phyloP scores from a whole-genome alignment of 2,329 filamentous ascomycete species.

The Decorospora gaudefroyi region DNA sequence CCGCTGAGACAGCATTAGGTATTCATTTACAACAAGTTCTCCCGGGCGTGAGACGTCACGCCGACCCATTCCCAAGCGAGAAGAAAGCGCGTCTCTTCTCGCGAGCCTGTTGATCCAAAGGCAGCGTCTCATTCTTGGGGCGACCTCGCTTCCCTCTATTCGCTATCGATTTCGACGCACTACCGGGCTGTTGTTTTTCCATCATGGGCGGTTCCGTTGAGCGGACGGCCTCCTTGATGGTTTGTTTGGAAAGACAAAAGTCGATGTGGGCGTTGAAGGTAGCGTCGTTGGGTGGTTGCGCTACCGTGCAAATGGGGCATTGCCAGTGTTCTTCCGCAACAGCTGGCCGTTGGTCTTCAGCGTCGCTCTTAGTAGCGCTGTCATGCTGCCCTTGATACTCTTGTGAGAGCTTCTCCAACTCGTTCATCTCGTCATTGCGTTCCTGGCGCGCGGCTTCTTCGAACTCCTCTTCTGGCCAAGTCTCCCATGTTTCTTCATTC shows the following conservation, averaged over 20 bases:
- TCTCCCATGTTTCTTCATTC: slow-evolving; percentile 61
- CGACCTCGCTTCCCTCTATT: slow-evolving; percentile 41
- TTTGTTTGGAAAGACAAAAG: slow-evolving; percentile 80
- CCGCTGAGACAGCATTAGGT: no score
- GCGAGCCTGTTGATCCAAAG: slow-evolving; percentile 30
- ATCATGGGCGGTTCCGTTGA: slow-evolving; percentile 34
- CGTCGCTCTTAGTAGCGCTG: no score
- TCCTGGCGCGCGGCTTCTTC: slow-evolving; percentile 65
- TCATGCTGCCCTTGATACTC: slow-evolving; percentile 51
- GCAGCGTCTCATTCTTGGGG: slow-evolving; percentile 29
- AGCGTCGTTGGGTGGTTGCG: slow-evolving; percentile 74
- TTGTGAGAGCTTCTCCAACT: slow-evolving; percentile 66
- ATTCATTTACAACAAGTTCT: no score
- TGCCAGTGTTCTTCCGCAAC: slow-evolving; percentile 66
- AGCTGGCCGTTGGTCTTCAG: slow-evolving; percentile 7
- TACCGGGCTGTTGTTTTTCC: slow-evolving; percentile 18
- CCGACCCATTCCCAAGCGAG: slow-evolving; percentile 18
- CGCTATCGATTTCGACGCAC: slow-evolving; percentile 17
- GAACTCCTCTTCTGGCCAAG: slow-evolving; percentile 69
- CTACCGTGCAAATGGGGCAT: slow-evolving; percentile 83
- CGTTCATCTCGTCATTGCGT: slow-evolving; percentile 63
- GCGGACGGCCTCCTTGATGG: slow-evolving; percentile 82
- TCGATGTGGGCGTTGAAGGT: slow-evolving; percentile 92
- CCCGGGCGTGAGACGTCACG: no score
- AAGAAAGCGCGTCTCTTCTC: slow-evolving; percentile 45